Evolutionary conservation across 2,329 filamentous ascomycete species (phyloP).

Genomic region (Sporothrix variecibatus): DNA sequence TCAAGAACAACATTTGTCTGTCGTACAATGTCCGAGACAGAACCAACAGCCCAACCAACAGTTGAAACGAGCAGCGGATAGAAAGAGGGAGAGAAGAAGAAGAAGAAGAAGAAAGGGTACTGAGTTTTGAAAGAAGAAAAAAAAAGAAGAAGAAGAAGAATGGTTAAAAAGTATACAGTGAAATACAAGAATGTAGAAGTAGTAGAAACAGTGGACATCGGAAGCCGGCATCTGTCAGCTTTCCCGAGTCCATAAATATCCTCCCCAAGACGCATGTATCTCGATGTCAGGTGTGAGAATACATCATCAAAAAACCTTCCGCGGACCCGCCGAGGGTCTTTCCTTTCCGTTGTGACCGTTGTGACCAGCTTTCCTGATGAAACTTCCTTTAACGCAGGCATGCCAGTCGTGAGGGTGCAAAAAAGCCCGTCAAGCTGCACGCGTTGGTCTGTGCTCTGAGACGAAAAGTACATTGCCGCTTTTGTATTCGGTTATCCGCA

Average conservation of each 20-base stretch:
- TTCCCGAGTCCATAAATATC: background rate
- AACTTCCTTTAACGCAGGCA: background rate
- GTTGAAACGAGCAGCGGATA: background rate
- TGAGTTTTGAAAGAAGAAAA: background rate
- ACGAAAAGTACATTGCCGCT: background rate
- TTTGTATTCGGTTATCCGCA: background rate
- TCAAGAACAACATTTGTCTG: background rate
- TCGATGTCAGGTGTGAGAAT: background rate
- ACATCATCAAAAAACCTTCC: background rate
- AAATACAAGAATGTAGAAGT: conserved; percentile 20
- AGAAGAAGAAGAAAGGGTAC: background rate
- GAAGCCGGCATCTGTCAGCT: background rate
- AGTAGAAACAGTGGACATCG: conserved; percentile 7
- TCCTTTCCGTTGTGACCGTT: background rate
- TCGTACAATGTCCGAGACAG: background rate
- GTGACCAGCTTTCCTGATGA: background rate
- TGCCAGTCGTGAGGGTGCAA: background rate
- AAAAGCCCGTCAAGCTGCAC: background rate
- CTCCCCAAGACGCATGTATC: background rate
- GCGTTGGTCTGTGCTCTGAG: background rate
- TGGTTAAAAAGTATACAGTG: conserved; percentile 10
- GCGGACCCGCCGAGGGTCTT: background rate
- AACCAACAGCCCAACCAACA: background rate
- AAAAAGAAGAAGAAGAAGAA: background rate
- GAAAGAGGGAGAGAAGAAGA: background rate